phyloP scores from a whole-genome alignment of 768 basidiomycete genomes.

The Amanita muscaria region DNA sequence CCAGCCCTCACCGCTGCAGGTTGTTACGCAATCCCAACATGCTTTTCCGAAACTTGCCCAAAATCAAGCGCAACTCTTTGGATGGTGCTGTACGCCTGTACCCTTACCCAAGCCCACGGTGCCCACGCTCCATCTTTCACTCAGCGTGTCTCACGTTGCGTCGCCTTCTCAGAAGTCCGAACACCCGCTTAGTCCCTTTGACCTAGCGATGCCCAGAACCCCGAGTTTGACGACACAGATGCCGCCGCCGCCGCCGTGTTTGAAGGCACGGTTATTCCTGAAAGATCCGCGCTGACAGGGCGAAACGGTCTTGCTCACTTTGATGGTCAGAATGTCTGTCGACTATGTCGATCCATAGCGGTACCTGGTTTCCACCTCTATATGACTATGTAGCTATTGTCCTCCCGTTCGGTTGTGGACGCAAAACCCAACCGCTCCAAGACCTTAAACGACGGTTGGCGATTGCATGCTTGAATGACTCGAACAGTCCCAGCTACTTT shows the following conservation, averaged over 20 bases:
- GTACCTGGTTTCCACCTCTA: no score
- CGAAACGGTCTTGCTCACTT: not conserved
- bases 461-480: conserved; percentile 33
- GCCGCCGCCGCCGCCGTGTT: not conserved
- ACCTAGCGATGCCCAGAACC: conserved; percentile 18
- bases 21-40: not conserved
- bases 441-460: conserved; percentile 48
- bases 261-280: not conserved
- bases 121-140: not conserved
- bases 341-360: no score
- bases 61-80: no score
- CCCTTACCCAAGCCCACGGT: no score
- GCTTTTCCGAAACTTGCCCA: not conserved
- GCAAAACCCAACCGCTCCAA: conserved; percentile 46
- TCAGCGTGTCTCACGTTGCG: conserved; percentile 13
- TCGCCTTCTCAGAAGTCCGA: conserved; percentile 17
- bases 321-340: not conserved
- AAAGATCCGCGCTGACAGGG: not conserved
- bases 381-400: conserved; percentile 48
- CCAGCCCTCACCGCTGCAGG: not conserved
- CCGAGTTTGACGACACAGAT: conserved; percentile 15
- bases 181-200: conserved; percentile 25
- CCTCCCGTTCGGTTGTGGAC: conserved; percentile 46
- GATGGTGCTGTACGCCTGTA: no score
- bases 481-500: conserved; percentile 44